Conservation (phyloP, 441 rosid species). For the Pelargonium fulgidum region DNA sequence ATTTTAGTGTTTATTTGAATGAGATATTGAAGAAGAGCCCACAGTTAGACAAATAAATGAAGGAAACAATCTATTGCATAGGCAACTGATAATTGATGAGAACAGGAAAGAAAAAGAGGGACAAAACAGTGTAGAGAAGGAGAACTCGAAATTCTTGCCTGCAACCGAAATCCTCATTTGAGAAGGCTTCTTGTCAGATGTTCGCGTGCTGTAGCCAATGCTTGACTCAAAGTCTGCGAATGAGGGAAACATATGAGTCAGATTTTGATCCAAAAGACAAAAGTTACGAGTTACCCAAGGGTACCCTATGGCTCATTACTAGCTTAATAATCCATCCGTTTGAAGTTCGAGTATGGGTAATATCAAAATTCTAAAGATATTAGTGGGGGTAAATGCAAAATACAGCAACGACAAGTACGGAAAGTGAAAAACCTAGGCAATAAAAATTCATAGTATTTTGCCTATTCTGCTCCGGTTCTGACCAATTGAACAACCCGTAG, state of each 20-base stretch:
- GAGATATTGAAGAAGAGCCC: not conserved
- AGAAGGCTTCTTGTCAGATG: slow-evolving; percentile 58
- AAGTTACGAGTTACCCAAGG: not conserved
- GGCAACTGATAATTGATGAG: not conserved
- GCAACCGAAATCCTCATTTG: slow-evolving; percentile 24
- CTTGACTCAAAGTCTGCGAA: slow-evolving; percentile 52
- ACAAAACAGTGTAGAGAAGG: not conserved
- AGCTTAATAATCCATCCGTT: no score
- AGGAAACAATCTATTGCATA: not conserved
- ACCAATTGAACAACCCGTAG: no score
- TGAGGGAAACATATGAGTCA: not conserved
- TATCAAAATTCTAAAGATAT: no score
- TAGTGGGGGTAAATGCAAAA: no score
- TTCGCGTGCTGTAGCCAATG: slow-evolving; percentile 56
- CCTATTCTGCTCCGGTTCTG: no score
- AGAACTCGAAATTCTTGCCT: not conserved
- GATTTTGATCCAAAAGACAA: not conserved
- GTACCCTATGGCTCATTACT: no score
- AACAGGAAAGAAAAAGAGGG: not conserved
- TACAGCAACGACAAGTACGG: no score
- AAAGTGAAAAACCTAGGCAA: no score
- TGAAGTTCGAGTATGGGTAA: no score
- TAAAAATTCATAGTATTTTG: no score
- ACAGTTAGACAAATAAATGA: not conserved
- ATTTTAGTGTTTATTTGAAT: not conserved